Evolutionary conservation across 192 early-diverging fungal genomes (phyloP).

Genomic region (Backusella australiensis): DNA sequence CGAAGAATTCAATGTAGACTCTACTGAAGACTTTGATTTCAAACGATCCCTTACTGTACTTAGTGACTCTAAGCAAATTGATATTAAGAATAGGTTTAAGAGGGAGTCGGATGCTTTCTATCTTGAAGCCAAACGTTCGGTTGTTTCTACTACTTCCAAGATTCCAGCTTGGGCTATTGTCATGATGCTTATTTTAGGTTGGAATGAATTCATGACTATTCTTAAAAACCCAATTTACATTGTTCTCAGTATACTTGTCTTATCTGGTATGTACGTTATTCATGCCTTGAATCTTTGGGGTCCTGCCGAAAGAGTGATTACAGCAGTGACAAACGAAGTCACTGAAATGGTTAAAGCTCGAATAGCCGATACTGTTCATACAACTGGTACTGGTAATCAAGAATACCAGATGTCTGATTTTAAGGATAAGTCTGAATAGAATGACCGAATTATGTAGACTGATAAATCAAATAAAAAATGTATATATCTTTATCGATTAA

Average conservation of each 20-base stretch:
- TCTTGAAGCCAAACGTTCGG: slow-evolving; percentile 94
- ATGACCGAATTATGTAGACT: neutral
- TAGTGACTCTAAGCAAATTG: slow-evolving; percentile 57
- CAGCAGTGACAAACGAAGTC: slow-evolving; percentile 41
- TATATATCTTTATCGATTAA: neutral
- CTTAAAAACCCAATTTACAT: slow-evolving; percentile 86
- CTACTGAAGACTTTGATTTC: slow-evolving; percentile 57
- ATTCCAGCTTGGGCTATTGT: slow-evolving; percentile 86
- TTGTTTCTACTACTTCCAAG: slow-evolving; percentile 82
- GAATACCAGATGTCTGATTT: slow-evolving; percentile 2
- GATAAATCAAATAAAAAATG: neutral
- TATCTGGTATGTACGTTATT: slow-evolving; percentile 57
- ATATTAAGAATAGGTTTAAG: slow-evolving; percentile 79
- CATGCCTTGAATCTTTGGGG: slow-evolving; percentile 68
- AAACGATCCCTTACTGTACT: slow-evolving; percentile 59
- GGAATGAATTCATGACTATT: slow-evolving; percentile 94
- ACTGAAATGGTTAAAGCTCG: slow-evolving; percentile 33
- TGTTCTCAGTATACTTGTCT: slow-evolving; percentile 43
- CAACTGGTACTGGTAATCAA: neutral
- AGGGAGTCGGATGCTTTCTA: slow-evolving; percentile 90
- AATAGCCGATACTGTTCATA: slow-evolving; percentile 18
- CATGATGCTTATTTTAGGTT: slow-evolving; percentile 80
- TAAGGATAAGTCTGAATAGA: neutral
- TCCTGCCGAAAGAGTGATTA: slow-evolving; percentile 48
- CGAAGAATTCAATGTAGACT: slow-evolving; percentile 35